A percentile compares a stretch with the other conserved stretches of the same genome.
Evolutionary conservation across 768 basidiomycete species (phyloP).

Genomic region (Leccinum imitatum): DNA sequence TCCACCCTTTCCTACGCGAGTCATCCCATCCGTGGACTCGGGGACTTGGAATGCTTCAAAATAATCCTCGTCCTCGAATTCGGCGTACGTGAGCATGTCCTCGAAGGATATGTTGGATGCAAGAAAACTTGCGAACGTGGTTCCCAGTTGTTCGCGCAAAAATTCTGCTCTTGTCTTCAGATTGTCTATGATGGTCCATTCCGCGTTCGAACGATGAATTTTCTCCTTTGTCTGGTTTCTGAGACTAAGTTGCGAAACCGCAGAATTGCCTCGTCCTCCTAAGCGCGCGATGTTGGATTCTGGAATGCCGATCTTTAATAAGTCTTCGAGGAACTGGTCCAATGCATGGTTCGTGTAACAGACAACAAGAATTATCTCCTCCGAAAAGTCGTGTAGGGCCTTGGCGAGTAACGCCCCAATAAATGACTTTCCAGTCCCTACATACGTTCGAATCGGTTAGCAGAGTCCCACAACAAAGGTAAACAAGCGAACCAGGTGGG

Average conservation of each 20-base stretch:
- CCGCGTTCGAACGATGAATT: constrained; percentile 28
- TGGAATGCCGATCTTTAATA: constrained; percentile 62
- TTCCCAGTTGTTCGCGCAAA: constrained; percentile 24
- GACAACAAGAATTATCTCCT: constrained; percentile 56
- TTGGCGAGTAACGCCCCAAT: constrained; percentile 67
- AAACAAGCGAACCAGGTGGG: constrained; percentile 55
- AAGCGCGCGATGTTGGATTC: constrained; percentile 48
- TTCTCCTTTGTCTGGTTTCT: constrained; percentile 35
- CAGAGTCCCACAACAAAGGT: not conserved
- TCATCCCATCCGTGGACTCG: constrained; percentile 44
- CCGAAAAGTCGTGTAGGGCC: constrained; percentile 47
- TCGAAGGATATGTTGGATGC: constrained; percentile 15
- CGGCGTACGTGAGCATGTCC: constrained; percentile 45
- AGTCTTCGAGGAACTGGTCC: constrained; percentile 63
- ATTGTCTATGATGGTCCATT: constrained; percentile 44
- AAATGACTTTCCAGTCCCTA: constrained; percentile 74
- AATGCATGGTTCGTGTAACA: constrained; percentile 76
- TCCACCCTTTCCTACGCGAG: constrained; percentile 42
- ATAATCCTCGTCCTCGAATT: constrained; percentile 50
- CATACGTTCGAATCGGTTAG: not conserved
- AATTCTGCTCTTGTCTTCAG: constrained; percentile 27
- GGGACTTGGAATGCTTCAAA: constrained; percentile 48
- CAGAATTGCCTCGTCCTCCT: constrained; percentile 50
- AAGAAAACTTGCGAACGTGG: constrained; percentile 30
- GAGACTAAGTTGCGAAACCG: constrained; percentile 47